phyloP scores from a whole-genome alignment of 495 filamentous ascomycete species.

The Aspergillus taichungensis region DNA sequence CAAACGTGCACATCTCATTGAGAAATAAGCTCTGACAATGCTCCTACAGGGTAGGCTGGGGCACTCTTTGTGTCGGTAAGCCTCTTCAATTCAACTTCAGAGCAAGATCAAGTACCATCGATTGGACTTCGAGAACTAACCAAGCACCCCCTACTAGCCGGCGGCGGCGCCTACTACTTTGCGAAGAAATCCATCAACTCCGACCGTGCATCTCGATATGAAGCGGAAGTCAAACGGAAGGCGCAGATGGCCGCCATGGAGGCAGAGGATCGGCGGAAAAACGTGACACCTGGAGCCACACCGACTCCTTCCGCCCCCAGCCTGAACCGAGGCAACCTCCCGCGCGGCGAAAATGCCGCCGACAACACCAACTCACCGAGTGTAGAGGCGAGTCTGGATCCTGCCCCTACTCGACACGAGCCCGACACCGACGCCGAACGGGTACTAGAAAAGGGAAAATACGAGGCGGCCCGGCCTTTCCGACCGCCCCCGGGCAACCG shows the following conservation, averaged over 20 bases:
- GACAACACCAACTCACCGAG: slow-evolving; percentile 68
- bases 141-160: slow-evolving; percentile 40
- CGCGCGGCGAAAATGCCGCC: slow-evolving; percentile 24
- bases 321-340: slow-evolving; percentile 28
- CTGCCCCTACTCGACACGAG: slow-evolving; percentile 77
- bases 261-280: slow-evolving; percentile 35
- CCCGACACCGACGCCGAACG: slow-evolving; percentile 62
- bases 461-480: slow-evolving; percentile 70
- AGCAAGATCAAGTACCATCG: background rate
- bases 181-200: slow-evolving; percentile 91
- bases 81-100: background rate
- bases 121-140: background rate
- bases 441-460: slow-evolving; percentile 78
- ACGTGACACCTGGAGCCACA: slow-evolving; percentile 6
- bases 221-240: slow-evolving; percentile 57
- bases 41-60: slow-evolving; percentile 72
- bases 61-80: slow-evolving; percentile 68
- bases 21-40: slow-evolving; percentile 7
- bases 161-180: slow-evolving; percentile 91
- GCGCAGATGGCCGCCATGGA: slow-evolving; percentile 53
- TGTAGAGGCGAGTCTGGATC: slow-evolving; percentile 68
- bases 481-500: slow-evolving; percentile 72
- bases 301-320: slow-evolving; percentile 18
- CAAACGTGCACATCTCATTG: slow-evolving; percentile 12
- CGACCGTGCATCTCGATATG: slow-evolving; percentile 64